These are phyloP conservation scores for Phytopythium oedochilum DNA, from an alignment of 352 stramenopile species.

Conservation along the genomic window DNA sequence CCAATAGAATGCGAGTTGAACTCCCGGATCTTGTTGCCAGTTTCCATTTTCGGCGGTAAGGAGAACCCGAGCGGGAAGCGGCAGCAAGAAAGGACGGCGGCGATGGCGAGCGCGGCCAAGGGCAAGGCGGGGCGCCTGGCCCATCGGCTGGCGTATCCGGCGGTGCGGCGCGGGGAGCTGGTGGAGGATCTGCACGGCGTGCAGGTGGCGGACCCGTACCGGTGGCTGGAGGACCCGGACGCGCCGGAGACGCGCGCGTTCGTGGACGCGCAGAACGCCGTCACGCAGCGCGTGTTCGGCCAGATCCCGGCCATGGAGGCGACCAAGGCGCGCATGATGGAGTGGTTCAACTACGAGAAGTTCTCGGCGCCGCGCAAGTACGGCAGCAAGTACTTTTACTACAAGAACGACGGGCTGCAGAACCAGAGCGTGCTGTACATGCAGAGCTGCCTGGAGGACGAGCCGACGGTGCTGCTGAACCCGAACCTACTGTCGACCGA, in stretches of 20 bases:
- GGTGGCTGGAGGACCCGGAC: conserved; percentile 80
- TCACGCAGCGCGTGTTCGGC: conserved; percentile 59
- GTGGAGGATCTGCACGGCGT: conserved; percentile 57
- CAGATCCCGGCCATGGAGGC: conserved; percentile 65
- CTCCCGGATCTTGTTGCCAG: no score
- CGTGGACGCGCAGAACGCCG: conserved; percentile 68
- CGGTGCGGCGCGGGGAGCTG: conserved; percentile 39
- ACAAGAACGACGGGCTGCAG: conserved; percentile 86
- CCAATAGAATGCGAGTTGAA: no score
- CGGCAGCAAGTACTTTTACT: conserved; percentile 78
- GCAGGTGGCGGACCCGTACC: conserved; percentile 59
- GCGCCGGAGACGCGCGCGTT: conserved; percentile 75
- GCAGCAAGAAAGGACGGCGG: neutral
- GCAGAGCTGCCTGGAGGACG: conserved; percentile 57
- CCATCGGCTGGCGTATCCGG: conserved; percentile 41
- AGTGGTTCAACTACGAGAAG: conserved; percentile 90
- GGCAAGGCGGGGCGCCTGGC: conserved; percentile 14
- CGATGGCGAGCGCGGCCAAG: conserved; percentile 29
- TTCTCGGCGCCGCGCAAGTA: conserved; percentile 72
- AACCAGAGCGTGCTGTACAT: conserved; percentile 89
- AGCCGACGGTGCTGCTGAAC: conserved; percentile 75
- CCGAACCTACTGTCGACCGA: conserved; percentile 73
- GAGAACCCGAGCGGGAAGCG: neutral
- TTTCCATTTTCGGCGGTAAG: neutral
- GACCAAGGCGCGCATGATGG: conserved; percentile 70